phyloP scores from a whole-genome alignment of 768 basidiomycete species.

The Gautieria morchelliformis region DNA sequence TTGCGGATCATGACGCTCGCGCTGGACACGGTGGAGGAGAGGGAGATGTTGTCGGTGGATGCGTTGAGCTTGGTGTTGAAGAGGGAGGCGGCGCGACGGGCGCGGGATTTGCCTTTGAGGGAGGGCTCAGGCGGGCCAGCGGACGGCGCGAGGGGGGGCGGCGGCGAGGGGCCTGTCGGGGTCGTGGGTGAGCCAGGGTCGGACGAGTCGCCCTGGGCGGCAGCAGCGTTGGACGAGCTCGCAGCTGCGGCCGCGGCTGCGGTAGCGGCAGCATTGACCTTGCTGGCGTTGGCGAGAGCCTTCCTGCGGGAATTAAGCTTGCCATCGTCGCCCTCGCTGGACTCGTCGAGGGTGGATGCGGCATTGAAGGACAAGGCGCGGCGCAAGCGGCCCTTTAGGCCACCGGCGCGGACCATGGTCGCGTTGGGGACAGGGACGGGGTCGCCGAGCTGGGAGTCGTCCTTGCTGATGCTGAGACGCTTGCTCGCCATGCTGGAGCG shows the following conservation, averaged over 20 bases:
- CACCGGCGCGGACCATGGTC: slow-evolving; percentile 43
- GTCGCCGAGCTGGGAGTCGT: slow-evolving; percentile 11
- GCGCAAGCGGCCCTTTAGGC: slow-evolving; percentile 69
- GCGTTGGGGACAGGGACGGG: slow-evolving; percentile 9
- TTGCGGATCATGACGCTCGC: slow-evolving; percentile 97
- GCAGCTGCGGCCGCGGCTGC: slow-evolving; percentile 2
- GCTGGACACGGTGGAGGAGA: slow-evolving; percentile 88
- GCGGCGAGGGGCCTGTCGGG: slow-evolving; percentile 18
- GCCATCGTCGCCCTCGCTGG: slow-evolving; percentile 35
- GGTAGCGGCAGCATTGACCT: slow-evolving; percentile 10
- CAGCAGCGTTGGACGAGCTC: neutral
- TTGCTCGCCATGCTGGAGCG: slow-evolving; percentile 18
- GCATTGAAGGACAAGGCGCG: slow-evolving; percentile 65
- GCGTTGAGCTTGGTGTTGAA: slow-evolving; percentile 87
- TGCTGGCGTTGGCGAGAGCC: slow-evolving; percentile 10
- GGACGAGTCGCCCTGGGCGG: neutral
- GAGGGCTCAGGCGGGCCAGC: neutral
- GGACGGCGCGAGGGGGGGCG: neutral
- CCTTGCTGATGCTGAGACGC: slow-evolving; percentile 11
- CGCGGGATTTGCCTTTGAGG: slow-evolving; percentile 1
- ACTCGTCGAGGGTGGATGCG: slow-evolving; percentile 45
- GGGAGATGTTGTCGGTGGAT: slow-evolving; percentile 90
- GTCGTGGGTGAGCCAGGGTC: slow-evolving; percentile 9
- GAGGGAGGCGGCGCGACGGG: slow-evolving; percentile 50
- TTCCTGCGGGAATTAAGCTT: slow-evolving; percentile 10